Base-by-base conservation (phyloP, 108 stramenopile genomes). In the Conticribra guillardii region DNA sequence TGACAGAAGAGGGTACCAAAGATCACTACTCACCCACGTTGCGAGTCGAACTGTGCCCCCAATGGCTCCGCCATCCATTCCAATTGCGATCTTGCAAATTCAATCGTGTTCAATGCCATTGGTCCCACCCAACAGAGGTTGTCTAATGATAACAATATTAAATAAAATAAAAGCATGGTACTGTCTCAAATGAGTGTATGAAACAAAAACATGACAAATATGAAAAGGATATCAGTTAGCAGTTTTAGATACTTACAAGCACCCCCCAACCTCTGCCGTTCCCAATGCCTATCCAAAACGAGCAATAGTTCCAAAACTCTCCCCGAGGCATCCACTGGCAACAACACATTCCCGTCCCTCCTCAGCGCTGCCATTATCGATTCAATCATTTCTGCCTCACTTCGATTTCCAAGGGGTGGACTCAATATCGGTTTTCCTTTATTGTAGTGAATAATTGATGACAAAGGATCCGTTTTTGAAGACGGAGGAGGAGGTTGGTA, bases 281-380 rank as follows among this genome's bases (percentile, higher is more conserved):
- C 87, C 97, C 97, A 98, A 57, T 91, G 88, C 55, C 84, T 73
- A 76, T 91, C 76, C 54, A 98, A 67, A 21, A 93, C 21, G 23
- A 96, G 71, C 26, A 96, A 71, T 0, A 97, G 65, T 84, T 98
- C 97, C 50, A 97, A 71, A 49, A 87, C 93, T 45, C 97, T 85
- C 4, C 96, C 95, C 45, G 82, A 71, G 30, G 94, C 92, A 73
- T 98, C 97, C 17, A 87, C 87, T 19, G 97, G 97, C 16, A 97
- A 59, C 63, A 98, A 82, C 17, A 96, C 95, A 69, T 98, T 94
- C 0, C 96, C 97, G 48, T 96, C 96, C 4, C 93, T 89, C 45
- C 97, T 68, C 37, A 98, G 53, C 0, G 95, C 84, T 17, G 78
- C 83, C 81, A 96, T 73, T 21, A 96, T 83, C 28, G 48, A 62